Base-by-base conservation (phyloP, 2,329 filamentous ascomycete genomes). In the Beauveria australis region DNA sequence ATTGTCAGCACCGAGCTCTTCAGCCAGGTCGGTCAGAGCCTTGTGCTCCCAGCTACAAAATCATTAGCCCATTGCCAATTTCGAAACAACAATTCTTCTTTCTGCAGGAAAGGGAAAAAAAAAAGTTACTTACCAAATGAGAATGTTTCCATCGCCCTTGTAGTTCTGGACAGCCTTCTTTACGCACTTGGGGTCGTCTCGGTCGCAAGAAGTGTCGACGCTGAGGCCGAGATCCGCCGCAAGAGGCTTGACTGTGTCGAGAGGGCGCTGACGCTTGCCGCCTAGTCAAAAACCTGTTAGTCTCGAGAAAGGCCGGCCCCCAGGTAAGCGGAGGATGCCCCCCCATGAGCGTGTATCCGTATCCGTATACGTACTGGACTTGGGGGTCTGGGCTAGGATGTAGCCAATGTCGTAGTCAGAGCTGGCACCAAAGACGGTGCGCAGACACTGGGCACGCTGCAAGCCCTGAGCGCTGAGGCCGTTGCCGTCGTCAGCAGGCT, bases 381-480 rank as follows among this genome's bases (percentile, higher is more conserved):
- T 79, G 26, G 80, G 81, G 5, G 72, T 75, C 68, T 84, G 74
- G 0, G 83, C 83, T 72, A 87, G 77, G 61, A 87, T 84, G 63
- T 84, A 74, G 2, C 76, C 79, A 63, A 87, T 84, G 58, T 84
- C 70, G 69, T 84, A 87, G 1, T 56, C 41, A 0, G 81, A 84
- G 16, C 66, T 67, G 0, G 72, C 68, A 0, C 82, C 81, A 66
- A 87, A 87, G 1, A 87, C 80, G 9, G 65, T 73, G 12, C 79
- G 73, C n/a, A 87, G 71, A 64, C 84, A 86, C 66, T 87, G 79
- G 0, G 84, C 81, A 18, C 84, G 80, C 69, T 83, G 62, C 59
- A 77, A 64, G n/a, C 84, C 84, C 62, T 78, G 66, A 0, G 75
- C 65, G 60, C 70, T 82, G 51, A 87, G 73, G 2, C 82, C 83